These are phyloP conservation scores for Gaeumannomyces sp. DNA, from an alignment of 2,329 filamentous ascomycete genomes.

Conservation along the genomic window DNA sequence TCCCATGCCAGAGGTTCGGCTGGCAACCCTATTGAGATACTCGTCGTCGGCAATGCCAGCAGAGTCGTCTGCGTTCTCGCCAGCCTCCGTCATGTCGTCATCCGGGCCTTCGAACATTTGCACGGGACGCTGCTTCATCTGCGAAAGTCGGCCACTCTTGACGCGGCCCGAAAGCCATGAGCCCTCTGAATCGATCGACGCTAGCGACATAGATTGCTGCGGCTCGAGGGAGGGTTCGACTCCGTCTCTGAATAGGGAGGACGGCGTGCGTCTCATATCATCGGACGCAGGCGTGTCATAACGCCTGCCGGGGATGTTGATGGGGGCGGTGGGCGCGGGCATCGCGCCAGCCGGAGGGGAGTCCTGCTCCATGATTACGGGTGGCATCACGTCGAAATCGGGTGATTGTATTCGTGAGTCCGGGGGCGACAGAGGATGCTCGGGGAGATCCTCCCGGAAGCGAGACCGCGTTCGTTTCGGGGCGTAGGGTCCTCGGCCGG, in stretches of 20 bases:
- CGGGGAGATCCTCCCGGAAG: conserved; percentile 87
- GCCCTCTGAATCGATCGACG: conserved; percentile 90
- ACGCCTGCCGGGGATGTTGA: conserved; percentile 18
- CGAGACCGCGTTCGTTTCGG: conserved; percentile 81
- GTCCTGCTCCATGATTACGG: conserved; percentile 20
- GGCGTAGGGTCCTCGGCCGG: conserved; percentile 33
- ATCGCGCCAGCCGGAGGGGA: conserved; percentile 15
- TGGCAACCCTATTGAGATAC: conserved; percentile 55
- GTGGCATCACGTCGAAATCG: conserved; percentile 44
- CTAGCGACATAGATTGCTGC: conserved; percentile 78
- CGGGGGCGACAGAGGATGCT: conserved; percentile 78
- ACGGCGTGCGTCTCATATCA: conserved; percentile 32
- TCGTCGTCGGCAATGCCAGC: conserved; percentile 61
- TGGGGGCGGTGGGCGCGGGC: conserved; percentile 4
- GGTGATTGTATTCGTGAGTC: conserved; percentile 76
- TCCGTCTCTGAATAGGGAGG: conserved; percentile 33
- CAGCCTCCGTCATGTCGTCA: conserved; percentile 34
- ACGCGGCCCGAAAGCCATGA: conserved; percentile 86
- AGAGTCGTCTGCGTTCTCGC: conserved; percentile 57
- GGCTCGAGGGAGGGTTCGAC: conserved; percentile 47
- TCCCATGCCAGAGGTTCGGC: conserved; percentile 12
- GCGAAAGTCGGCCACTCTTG: conserved; percentile 31
- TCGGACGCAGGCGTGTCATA: conserved; percentile 43
- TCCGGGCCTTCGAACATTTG: conserved; percentile 8
- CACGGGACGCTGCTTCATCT: conserved; percentile 25